Base-by-base conservation (phyloP, 768 basidiomycete species). In the Mycena rosella region DNA sequence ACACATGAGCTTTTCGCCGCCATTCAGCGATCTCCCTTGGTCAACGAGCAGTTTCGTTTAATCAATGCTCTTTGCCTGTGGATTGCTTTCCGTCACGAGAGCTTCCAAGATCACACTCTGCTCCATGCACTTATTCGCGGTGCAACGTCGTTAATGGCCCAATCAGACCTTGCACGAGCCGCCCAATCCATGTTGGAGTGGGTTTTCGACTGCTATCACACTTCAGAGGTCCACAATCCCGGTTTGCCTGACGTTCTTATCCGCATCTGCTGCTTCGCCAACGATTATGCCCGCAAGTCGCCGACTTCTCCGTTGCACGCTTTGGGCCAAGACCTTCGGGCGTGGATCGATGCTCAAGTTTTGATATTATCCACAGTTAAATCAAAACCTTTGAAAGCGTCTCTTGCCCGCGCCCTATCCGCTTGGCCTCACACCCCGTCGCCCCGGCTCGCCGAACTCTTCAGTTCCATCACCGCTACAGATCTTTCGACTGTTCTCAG, bases 31-130 rank as follows among this genome's bases (percentile, higher is more conserved):
- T 88, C 89, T 0, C 90, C 90, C 22, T 84, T 98, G 42, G 86
- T 97, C 67, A 93, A 94, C 75, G 95, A 97, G 75, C 94, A 96
- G 74, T 78, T 89, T 44, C 89, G 96, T 15, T 80, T 91, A 30
- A 74, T 96, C 44, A 91, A 94, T 61, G 86, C 88, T 2, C 79
- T 97, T 49, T 88, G 88, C 29, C 78, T 98, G 30, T 91, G 94
- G 85, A 83, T 95, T 49, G 84, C 95, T 5, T 84, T 87, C 44
- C 86, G 88, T 63, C 77, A 82, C 49, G 75, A 83, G 29, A 83
- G 86, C 49, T 90, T 94, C 74, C 76, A 80, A 20, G 85, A 92
- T 54, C 71, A 81, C 0, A 86, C 86, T 2, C 80, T 96, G 11
- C 84, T 96, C 38, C 87, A 91, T 61, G 82, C 89, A 1, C 80